Percentiles rank a stretch among this genome's conserved stretches.
These are phyloP conservation scores for Pleurotus tuber-regium DNA, from an alignment of 768 basidiomycete species.

Conservation along the genomic window DNA sequence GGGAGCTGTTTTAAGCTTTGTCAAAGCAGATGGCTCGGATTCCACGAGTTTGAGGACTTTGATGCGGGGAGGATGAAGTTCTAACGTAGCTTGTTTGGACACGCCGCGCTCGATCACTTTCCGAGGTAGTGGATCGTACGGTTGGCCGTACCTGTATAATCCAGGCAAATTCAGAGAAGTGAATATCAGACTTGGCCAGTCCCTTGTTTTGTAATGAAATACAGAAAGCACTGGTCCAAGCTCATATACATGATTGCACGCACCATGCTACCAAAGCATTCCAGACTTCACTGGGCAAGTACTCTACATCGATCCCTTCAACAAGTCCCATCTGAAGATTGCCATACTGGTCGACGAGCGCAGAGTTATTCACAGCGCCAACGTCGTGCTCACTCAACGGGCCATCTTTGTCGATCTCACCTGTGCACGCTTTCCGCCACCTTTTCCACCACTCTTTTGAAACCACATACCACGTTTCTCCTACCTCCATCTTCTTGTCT, in stretches of 20 bases:
- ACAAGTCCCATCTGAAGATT: constrained; percentile 40
- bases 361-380: constrained; percentile 74
- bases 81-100: constrained; percentile 50
- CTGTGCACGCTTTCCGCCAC: constrained; percentile 73
- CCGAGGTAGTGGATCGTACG: constrained; percentile 56
- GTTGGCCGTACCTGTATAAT: constrained; percentile 64
- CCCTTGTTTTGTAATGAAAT: too few species aligned
- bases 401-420: constrained; percentile 67
- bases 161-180: constrained; percentile 1
- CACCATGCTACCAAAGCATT: constrained; percentile 65
- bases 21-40: constrained; percentile 19
- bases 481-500: constrained; percentile 48
- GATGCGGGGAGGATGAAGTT: constrained; percentile 69
- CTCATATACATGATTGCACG: too few species aligned
- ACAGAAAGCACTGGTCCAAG: too few species aligned
- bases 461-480: constrained; percentile 80
- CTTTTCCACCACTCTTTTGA: constrained; percentile 69
- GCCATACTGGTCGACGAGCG: constrained; percentile 55
- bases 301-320: constrained; percentile 73
- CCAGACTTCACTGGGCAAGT: constrained; percentile 76
- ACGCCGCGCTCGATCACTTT: constrained; percentile 63
- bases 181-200: not conserved
- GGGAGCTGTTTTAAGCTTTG: constrained; percentile 26
- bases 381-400: constrained; percentile 57
- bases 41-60: constrained; percentile 50